A percentile compares a stretch with the other conserved stretches of the same genome.
These are phyloP conservation scores for Actinomortierella ambigua DNA, from an alignment of 371 early-diverging fungal species.

Conservation along the genomic window DNA sequence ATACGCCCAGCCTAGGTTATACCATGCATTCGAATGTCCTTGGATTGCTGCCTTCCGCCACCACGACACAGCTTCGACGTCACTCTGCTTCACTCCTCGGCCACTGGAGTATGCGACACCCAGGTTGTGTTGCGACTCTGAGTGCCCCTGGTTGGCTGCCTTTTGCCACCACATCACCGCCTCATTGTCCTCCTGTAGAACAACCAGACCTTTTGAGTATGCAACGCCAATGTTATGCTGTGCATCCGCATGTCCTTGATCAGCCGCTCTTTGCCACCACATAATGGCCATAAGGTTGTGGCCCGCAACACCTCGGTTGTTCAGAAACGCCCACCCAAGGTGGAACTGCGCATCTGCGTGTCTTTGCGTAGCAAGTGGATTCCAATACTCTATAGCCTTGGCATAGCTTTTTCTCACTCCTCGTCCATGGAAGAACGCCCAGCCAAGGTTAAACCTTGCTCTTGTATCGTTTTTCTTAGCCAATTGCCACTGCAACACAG, in stretches of 20 bases:
- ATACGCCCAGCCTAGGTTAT: constrained; percentile 56
- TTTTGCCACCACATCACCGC: background rate
- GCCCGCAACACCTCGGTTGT: background rate
- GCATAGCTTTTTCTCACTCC: too few relatives aligned
- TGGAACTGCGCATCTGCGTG: too few relatives aligned
- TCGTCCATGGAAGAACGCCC: constrained; percentile 46
- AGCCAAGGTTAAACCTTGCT: constrained; percentile 82
- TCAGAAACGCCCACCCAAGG: too few relatives aligned
- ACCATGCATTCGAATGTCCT: too few relatives aligned
- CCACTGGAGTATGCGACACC: background rate
- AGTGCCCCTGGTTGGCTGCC: constrained; percentile 3
- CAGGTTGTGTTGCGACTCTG: background rate
- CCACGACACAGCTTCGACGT: background rate
- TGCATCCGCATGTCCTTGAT: constrained; percentile 1
- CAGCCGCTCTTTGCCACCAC: background rate
- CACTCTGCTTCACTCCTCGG: background rate
- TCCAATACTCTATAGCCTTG: too few relatives aligned
- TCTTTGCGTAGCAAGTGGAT: background rate
- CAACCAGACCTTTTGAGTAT: background rate
- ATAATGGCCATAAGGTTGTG: background rate
- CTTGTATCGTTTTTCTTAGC: constrained; percentile 72
- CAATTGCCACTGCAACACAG: constrained; percentile 62
- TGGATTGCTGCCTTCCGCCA: background rate
- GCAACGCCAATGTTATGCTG: background rate
- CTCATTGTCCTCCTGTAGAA: background rate